A percentile compares a stretch with the other conserved stretches of the same genome.
phyloP scores from a whole-genome alignment of 805 yeast genomes.

The Metschnikowia amazonensis region DNA sequence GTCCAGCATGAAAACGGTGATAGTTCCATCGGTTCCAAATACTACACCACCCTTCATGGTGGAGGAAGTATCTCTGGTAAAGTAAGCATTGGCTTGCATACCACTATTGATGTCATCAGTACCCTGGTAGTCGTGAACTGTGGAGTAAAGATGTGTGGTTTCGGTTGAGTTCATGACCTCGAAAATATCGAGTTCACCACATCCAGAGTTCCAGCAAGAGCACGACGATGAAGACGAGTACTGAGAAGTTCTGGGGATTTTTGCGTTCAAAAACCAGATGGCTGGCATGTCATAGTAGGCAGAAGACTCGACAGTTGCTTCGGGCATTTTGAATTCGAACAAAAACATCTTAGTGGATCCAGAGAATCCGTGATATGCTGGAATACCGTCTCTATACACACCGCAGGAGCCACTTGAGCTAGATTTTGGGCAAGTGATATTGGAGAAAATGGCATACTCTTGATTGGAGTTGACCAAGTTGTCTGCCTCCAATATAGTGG shows the following conservation, averaged over 20 bases:
- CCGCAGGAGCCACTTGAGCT: constrained; percentile 63
- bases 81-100: constrained; percentile 51
- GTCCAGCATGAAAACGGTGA: constrained; percentile 58
- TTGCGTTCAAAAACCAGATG: constrained; percentile 70
- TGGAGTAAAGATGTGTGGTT: constrained; percentile 52
- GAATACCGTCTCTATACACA: constrained; percentile 68
- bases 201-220: constrained; percentile 74
- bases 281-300: constrained; percentile 63
- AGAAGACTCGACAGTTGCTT: constrained; percentile 37
- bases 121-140: constrained; percentile 76
- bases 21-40: constrained; percentile 58
- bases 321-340: constrained; percentile 67
- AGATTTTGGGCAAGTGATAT: constrained; percentile 52
- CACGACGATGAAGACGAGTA: constrained; percentile 59
- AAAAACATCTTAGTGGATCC: constrained; percentile 69
- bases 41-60: constrained; percentile 71
- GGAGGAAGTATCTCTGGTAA: constrained; percentile 47
- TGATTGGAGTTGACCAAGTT: constrained; percentile 52
- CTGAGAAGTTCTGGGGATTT: constrained; percentile 72
- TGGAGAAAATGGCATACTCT: constrained; percentile 60
- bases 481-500: constrained; percentile 48
- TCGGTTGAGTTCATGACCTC: constrained; percentile 68
- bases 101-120: constrained; percentile 61
- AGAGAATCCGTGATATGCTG: constrained; percentile 68
- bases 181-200: constrained; percentile 76